These are phyloP conservation scores for Termitomyces sp. DNA, from an alignment of 768 basidiomycete species.

Conservation along the genomic window DNA sequence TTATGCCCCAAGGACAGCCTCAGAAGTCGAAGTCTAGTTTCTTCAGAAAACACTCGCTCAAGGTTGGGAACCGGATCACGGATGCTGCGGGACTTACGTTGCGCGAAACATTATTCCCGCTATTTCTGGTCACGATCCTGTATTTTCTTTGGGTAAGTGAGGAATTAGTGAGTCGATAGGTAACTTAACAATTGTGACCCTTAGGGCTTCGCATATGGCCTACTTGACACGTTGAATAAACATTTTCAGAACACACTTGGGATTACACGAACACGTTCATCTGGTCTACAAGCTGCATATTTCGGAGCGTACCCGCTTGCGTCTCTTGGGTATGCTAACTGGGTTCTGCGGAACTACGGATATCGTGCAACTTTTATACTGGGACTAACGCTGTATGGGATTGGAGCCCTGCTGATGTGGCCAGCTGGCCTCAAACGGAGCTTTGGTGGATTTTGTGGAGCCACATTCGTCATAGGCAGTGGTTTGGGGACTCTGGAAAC, in stretches of 20 bases:
- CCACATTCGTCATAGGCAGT: slow-evolving; percentile 29
- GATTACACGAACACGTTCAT: slow-evolving; percentile 28
- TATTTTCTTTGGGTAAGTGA: slow-evolving; percentile 28
- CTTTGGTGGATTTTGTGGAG: slow-evolving; percentile 30
- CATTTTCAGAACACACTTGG: slow-evolving; percentile 27
- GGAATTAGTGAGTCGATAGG: background rate
- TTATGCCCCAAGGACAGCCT: slow-evolving; percentile 7
- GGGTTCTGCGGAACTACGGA: slow-evolving; percentile 26
- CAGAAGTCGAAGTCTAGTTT: slow-evolving; percentile 4
- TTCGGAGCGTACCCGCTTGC: slow-evolving; percentile 30
- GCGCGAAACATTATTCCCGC: slow-evolving; percentile 24
- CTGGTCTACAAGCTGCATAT: slow-evolving; percentile 28
- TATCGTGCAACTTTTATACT: slow-evolving; percentile 28
- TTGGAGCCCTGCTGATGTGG: slow-evolving; percentile 30
- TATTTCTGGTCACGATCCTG: slow-evolving; percentile 29
- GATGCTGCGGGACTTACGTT: slow-evolving; percentile 25
- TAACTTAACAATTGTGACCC: background rate
- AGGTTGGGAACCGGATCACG: slow-evolving; percentile 25
- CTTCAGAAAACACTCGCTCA: slow-evolving; percentile 24
- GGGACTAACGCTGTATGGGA: slow-evolving; percentile 23
- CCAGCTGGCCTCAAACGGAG: slow-evolving; percentile 26
- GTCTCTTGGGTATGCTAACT: slow-evolving; percentile 27
- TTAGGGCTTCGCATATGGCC: slow-evolving; percentile 28
- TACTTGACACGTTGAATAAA: slow-evolving; percentile 29
- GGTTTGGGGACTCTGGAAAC: slow-evolving; percentile 27